Evolutionary conservation across 2,329 filamentous ascomycete genomes (phyloP).

Genomic region (Trichoderma asperellum): DNA sequence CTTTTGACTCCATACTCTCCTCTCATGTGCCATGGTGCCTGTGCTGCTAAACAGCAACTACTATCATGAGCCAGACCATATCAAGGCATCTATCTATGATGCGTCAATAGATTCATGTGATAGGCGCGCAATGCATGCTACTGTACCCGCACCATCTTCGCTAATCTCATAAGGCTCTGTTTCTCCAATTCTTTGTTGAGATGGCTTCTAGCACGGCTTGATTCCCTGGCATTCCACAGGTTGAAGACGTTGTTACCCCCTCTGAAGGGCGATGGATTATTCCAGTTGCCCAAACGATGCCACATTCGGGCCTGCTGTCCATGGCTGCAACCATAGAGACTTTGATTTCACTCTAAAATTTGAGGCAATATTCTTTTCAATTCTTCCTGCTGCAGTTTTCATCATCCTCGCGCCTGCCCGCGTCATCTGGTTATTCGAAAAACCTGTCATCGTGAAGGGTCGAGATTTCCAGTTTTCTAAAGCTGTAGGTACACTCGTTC

Average conservation of each 20-base stretch:
- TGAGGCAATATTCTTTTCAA: constrained; percentile 51
- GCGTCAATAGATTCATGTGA: neutral
- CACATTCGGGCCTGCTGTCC: constrained; percentile 50
- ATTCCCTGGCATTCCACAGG: neutral
- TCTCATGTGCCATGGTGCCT: neutral
- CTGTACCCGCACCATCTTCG: neutral
- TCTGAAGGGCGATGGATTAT: constrained; percentile 26
- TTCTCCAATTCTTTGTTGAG: neutral
- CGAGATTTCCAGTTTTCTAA: constrained; percentile 41
- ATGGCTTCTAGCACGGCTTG: neutral
- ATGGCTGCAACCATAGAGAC: constrained; percentile 48
- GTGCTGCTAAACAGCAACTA: neutral
- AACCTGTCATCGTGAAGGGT: constrained; percentile 43
- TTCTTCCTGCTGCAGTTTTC: constrained; percentile 49
- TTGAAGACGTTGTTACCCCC: neutral
- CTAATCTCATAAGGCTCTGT: neutral
- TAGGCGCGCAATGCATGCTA: neutral
- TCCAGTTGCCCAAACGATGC: constrained; percentile 43
- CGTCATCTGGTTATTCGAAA: constrained; percentile 39
- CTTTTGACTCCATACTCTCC: neutral
- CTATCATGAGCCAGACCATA: neutral
- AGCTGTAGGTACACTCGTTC: constrained; percentile 33
- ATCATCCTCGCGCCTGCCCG: constrained; percentile 42
- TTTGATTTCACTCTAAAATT: constrained; percentile 58
- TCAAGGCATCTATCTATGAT: neutral